These are phyloP conservation scores for Cairneyella variabilis DNA, from an alignment of 495 filamentous ascomycete species.

Conservation along the genomic window DNA sequence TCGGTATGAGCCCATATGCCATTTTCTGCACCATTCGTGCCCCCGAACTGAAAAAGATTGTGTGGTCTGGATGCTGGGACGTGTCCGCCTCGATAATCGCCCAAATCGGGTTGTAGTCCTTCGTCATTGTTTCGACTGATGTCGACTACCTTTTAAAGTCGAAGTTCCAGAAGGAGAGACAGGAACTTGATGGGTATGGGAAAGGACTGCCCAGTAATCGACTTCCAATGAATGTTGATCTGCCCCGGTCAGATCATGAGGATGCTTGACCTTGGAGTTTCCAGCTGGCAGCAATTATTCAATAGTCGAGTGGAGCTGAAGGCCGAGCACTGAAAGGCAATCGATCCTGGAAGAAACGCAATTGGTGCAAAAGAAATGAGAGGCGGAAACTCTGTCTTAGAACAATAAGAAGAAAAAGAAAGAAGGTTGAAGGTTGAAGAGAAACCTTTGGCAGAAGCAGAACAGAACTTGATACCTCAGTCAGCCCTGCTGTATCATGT, in stretches of 20 bases:
- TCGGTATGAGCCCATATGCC: constrained; percentile 19
- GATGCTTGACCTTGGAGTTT: background rate
- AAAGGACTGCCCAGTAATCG: constrained; percentile 12
- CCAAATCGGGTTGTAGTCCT: constrained; percentile 15
- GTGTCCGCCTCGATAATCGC: constrained; percentile 10
- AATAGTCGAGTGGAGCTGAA: background rate
- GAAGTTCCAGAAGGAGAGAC: background rate
- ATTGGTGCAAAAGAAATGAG: background rate
- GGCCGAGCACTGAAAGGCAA: background rate
- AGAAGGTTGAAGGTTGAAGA: background rate
- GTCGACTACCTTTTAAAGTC: background rate
- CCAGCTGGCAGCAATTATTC: background rate
- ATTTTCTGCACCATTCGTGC: constrained; percentile 13
- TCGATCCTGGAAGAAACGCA: background rate
- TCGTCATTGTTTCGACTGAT: constrained; percentile 6
- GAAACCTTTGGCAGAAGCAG: background rate
- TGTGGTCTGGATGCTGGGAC: constrained; percentile 2
- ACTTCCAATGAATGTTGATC: background rate
- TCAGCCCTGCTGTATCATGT: background rate
- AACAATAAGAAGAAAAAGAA: background rate
- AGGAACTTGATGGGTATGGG: background rate
- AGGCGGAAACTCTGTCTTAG: background rate
- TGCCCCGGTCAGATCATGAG: background rate
- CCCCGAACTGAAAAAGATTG: constrained; percentile 13
- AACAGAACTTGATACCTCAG: too few relatives aligned